A percentile compares a stretch with the other conserved stretches of the same genome.
Evolutionary conservation across 2,329 filamentous ascomycete genomes (phyloP).

Genomic region (Apiospora kogelbergensis): DNA sequence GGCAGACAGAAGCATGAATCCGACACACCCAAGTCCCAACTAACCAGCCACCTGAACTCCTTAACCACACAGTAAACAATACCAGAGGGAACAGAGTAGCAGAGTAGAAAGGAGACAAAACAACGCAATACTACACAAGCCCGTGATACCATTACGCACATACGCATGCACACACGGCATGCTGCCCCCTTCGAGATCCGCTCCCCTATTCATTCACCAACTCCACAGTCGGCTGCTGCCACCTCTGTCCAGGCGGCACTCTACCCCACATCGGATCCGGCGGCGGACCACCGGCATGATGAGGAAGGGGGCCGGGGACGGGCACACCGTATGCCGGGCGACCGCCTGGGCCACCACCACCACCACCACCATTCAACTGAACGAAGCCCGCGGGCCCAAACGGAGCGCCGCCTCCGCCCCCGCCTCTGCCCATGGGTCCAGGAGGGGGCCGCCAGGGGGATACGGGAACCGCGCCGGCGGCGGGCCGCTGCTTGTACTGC

Average conservation of each 20-base stretch:
- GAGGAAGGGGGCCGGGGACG: neutral
- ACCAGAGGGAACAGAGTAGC: neutral
- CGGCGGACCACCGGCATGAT: neutral
- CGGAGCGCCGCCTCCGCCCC: neutral
- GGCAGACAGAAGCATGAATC: neutral
- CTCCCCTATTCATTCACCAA: neutral
- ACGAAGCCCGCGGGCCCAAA: neutral
- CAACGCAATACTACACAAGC: neutral
- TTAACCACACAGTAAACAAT: neutral
- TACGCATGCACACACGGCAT: too few relatives aligned
- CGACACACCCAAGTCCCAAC: too few relatives aligned
- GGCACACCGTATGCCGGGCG: neutral
- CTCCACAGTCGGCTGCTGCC: neutral
- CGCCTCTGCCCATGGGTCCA: neutral
- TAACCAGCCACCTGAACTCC: neutral
- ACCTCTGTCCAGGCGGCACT: neutral
- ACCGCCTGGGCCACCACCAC: neutral
- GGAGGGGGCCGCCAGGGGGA: neutral
- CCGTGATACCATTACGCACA: neutral
- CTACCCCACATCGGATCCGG: neutral
- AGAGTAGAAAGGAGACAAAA: neutral
- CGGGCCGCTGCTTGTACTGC: neutral
- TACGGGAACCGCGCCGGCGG: neutral
- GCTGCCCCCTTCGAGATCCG: neutral
- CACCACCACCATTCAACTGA: neutral